Evolutionary conservation across 164 flowering plant species (phyloP), one percentile per base, ranked within the genome.

Genomic region (Cinnamomum chago): DNA sequence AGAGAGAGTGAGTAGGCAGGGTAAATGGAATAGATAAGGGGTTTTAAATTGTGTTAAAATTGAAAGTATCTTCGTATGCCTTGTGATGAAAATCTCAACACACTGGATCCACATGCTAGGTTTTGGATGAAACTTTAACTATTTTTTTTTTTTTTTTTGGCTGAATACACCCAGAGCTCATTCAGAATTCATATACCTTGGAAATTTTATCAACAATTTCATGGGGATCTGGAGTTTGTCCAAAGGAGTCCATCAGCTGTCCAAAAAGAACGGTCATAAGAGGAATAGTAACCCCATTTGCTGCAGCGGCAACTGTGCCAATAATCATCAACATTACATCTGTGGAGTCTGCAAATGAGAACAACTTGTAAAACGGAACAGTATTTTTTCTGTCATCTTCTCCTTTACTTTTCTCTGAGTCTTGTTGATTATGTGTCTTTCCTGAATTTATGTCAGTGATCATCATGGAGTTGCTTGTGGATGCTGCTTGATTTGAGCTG

Each of bases 221-320:
- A n/a, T 65, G 71, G 24, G 12, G 70, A 52, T 64, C 50, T 7
- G 17, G 22, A 6, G 47, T 77, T 58, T 58, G 66, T 70, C 88
- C 88, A 28, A 83, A 77, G 20, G 84, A 50, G 58, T 87, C 22
- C 1, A 84, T 50, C 40, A 82, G 3, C 15, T 80, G 23, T 70
- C 88, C 88, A 68, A 85, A 76, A 20, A 87, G 30, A 22, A 87
- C 0, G 11, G 87, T 80, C 88, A 84, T 78, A 5, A 85, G 68
- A 3, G 92, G 90, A 75, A 78, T 11, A 23, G 70, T 72, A 1
- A 76, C 9, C 47, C 92, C 90, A 77, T 79, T 87, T 66, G 77
- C 88, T 58, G 79, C 30, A 47, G 89, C 84, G 15, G 70, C 75
- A 22, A 87, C 67, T 65, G 83, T 71, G 7, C 92, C 92, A 2